Evolutionary conservation across 2,329 filamentous ascomycete genomes (phyloP).

Genomic region (Microsporum canis): DNA sequence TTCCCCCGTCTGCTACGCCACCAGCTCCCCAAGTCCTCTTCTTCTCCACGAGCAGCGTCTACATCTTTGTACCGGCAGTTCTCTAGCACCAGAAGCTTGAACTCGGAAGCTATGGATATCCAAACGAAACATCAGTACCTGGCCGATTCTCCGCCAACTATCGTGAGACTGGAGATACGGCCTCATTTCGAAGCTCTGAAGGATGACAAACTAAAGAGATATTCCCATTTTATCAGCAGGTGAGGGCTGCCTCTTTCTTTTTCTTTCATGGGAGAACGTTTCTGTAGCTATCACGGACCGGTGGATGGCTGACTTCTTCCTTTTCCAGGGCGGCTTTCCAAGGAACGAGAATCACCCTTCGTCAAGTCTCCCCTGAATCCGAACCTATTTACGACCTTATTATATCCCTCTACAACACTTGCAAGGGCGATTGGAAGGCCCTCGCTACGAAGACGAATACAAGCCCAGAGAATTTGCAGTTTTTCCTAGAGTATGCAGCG

Average conservation of each 20-base stretch:
- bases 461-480: constrained; percentile 50
- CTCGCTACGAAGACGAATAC: constrained; percentile 55
- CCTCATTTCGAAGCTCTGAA: constrained; percentile 67
- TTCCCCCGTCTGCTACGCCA: background rate
- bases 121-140: constrained; percentile 56
- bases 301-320: background rate
- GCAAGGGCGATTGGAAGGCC: constrained; percentile 58
- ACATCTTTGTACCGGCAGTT: constrained; percentile 1
- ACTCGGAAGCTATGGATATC: constrained; percentile 26
- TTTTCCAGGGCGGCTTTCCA: constrained; percentile 57
- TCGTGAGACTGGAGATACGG: constrained; percentile 81
- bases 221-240: constrained; percentile 82
- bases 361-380: constrained; percentile 71
- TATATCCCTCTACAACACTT: constrained; percentile 55
- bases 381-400: constrained; percentile 75
- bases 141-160: constrained; percentile 77
- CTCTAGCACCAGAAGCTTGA: constrained; percentile 20
- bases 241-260: constrained; percentile 30
- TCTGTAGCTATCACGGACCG: too few relatives aligned
- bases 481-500: constrained; percentile 64
- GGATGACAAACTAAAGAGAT: constrained; percentile 60
- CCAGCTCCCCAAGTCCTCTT: background rate
- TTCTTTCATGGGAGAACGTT: too few relatives aligned
- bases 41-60: background rate
- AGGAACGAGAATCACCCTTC: constrained; percentile 65